A percentile compares a stretch with the other conserved stretches of the same genome.
phyloP scores from a whole-genome alignment of 106 monocot species.

The Acorus calamus region DNA sequence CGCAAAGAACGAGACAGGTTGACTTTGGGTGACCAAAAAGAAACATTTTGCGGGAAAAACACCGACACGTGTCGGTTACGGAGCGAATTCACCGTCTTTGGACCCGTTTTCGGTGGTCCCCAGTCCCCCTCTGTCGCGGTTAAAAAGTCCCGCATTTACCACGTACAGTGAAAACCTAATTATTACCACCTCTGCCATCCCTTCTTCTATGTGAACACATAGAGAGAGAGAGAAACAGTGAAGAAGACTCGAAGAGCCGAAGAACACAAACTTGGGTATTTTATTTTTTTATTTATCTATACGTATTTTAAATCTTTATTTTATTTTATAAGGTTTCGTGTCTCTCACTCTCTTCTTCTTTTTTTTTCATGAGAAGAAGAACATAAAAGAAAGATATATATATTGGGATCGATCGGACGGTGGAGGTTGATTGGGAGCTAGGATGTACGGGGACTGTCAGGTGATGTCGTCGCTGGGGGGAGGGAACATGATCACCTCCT shows the following conservation, averaged over 20 bases:
- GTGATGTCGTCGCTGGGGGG: conserved; percentile 46
- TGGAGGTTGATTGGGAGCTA: neutral
- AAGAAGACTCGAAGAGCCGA: neutral
- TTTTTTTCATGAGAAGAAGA: neutral
- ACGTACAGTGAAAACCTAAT: conserved; percentile 12
- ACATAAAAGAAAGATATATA: conserved; percentile 1
- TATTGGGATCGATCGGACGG: neutral
- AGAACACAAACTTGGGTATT: too few relatives aligned
- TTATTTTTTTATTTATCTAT: too few relatives aligned
- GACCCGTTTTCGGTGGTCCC: neutral
- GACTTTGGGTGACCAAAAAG: too few relatives aligned
- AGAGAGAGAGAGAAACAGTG: neutral
- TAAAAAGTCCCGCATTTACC: conserved; percentile 25
- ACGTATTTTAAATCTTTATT: too few relatives aligned
- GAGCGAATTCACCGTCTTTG: conserved; percentile 5
- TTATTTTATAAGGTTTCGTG: too few relatives aligned
- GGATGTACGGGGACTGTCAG: conserved; percentile 71
- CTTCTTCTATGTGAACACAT: neutral
- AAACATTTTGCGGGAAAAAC: neutral
- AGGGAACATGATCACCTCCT: conserved; percentile 17
- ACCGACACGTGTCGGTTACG: conserved; percentile 18
- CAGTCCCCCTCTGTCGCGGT: conserved; percentile 5
- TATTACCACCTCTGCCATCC: conserved; percentile 20
- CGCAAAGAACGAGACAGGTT: too few relatives aligned
- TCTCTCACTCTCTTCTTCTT: too few relatives aligned